Conservation (phyloP, 495 filamentous ascomycete species). For the Schizothecium vesticola region DNA sequence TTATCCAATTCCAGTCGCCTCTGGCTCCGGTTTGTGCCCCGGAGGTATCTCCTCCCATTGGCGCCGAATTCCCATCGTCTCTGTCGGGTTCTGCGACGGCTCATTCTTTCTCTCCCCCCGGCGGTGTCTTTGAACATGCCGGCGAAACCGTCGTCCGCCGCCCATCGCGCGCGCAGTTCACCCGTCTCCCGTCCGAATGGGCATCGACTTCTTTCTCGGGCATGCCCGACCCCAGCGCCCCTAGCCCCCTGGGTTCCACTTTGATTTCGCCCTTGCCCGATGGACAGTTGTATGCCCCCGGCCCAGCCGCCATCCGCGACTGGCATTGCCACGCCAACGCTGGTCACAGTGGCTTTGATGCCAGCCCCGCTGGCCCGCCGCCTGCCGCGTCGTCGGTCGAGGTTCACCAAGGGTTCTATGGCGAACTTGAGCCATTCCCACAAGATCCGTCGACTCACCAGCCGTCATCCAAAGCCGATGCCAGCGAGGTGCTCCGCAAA, state of each 20-base stretch:
- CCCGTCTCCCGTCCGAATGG: not conserved
- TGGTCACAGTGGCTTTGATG: not conserved
- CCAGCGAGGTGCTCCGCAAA: not conserved
- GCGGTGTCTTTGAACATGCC: not conserved
- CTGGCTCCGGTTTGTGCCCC: not conserved
- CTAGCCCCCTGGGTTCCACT: not conserved
- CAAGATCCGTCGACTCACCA: not conserved
- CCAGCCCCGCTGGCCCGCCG: not conserved
- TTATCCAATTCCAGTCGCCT: not conserved
- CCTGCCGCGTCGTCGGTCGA: not conserved
- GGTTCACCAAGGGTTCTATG: not conserved
- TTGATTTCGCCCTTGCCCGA: not conserved
- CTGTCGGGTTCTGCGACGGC: not conserved
- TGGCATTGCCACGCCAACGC: not conserved
- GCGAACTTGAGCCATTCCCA: not conserved
- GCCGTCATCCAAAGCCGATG: conserved; percentile 11
- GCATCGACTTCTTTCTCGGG: not conserved
- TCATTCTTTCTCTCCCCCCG: not conserved
- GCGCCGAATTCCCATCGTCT: not conserved
- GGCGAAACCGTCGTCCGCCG: not conserved
- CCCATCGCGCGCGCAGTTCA: not conserved
- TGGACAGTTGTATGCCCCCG: not conserved
- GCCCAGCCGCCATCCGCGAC: not conserved
- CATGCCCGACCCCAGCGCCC: not conserved
- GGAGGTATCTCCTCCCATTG: not conserved